Evolutionary conservation across 139 green algal species (phyloP).

Genomic region (Eudorina sp.): DNA sequence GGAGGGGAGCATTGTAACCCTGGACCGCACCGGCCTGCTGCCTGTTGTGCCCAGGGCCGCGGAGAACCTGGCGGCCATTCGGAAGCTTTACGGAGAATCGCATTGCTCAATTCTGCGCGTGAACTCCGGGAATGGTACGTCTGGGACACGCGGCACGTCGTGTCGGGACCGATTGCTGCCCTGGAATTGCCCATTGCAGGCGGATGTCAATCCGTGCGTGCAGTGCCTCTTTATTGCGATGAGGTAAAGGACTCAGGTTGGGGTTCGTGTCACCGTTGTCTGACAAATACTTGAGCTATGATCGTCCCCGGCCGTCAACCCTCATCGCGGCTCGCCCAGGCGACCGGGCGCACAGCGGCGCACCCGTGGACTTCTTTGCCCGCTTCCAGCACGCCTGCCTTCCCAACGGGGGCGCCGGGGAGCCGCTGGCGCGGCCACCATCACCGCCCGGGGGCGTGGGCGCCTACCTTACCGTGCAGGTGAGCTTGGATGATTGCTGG

Average conservation of each 20-base stretch:
- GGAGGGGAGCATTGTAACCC: no score
- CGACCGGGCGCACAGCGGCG: slow-evolving; percentile 31
- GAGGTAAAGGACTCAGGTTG: no score
- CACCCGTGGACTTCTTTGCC: slow-evolving; percentile 57
- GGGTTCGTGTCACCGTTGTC: no score
- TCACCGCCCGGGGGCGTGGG: slow-evolving; percentile 56
- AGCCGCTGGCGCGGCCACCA: slow-evolving; percentile 55
- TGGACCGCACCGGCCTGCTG: no score
- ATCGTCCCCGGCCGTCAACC: no score
- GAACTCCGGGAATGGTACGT: slow-evolving; percentile 55
- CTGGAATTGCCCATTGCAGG: no score
- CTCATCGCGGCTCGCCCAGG: no score
- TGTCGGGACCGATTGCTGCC: no score
- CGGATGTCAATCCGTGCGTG: no score
- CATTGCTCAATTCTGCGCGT: slow-evolving; percentile 66
- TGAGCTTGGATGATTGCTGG: not conserved
- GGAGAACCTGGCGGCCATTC: slow-evolving; percentile 55
- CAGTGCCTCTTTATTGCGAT: no score
- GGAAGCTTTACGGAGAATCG: slow-evolving; percentile 52
- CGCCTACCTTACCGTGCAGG: slow-evolving; percentile 49
- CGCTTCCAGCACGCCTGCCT: slow-evolving; percentile 51
- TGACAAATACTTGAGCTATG: no score
- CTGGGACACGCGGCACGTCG: no score
- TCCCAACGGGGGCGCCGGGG: slow-evolving; percentile 55
- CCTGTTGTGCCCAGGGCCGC: slow-evolving; percentile 54